Base-by-base conservation (phyloP, 1,284 basidiomycete species). In the Cerrena zonata region DNA sequence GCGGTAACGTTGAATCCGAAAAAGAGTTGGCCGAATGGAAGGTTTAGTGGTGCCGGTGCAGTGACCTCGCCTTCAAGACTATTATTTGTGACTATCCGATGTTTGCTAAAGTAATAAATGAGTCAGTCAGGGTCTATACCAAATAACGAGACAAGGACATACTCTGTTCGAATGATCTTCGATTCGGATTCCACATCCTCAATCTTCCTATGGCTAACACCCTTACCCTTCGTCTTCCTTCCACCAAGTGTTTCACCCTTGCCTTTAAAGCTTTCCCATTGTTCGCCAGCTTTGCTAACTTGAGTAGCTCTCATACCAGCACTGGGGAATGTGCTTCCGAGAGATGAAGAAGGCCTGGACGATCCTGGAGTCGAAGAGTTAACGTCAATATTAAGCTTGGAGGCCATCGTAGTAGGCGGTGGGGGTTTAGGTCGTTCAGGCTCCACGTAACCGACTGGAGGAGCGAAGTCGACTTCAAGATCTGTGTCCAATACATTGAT, bases 401-500 rank as follows among this genome's bases (percentile, higher is more conserved):
- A 90, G 0, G 95, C 94, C 95, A 99, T 98, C 1, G 94, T 98
- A 7, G 89, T 70, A 7, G 86, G 84, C 1, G 94, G 86, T 1
- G 84, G 80, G 2, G 89, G 79, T 49, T 89, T 89, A 4, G 88
- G 86, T 38, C 88, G 81, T 57, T 91, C 85, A 0, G 95, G 96
- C 67, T 99, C 96, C 21, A 95, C 90, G 59, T 87, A 89, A 30
- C 85, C 86, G 18, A 87, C 77, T 11, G 86, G 84, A 1, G 87
- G 65, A 15, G 87, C 88, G 58, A 89, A 89, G 63, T 90, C 87
- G 48, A 92, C 91, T 69, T 96, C 94, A 0, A 99, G 80, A 76
- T 99, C 96, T 0, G 94, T 98, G 64, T 99, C 94, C 52, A 97
- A 75, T 53, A 99, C 84, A 48, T 77, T 85, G 58, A 99, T 98